Evolutionary conservation across 1,284 basidiomycete genomes (phyloP), one percentile per base, ranked within the genome.

Genomic region (Ustilago xerochloae): DNA sequence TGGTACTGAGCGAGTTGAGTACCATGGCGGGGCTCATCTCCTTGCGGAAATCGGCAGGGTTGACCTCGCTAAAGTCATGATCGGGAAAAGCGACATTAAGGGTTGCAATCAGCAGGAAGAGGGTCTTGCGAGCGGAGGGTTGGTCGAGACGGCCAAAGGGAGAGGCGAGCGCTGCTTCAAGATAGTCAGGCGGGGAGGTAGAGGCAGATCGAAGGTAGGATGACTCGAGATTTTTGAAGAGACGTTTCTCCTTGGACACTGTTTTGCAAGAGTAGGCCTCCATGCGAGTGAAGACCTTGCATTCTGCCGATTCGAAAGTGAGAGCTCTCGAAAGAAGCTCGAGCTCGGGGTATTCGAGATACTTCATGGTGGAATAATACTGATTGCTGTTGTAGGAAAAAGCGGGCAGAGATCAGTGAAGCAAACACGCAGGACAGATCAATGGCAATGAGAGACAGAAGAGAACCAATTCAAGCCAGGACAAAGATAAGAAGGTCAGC

Each of bases 181-280:
- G 70, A 46, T 80, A 79, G 50, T 77, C 76, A 2, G 80, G 80
- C 6, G 81, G 81, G 28, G 81, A 83, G 10, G 66, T 79, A 12
- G 81, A 82, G 4, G 80, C 80, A 1, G 79, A 75, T 22, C 70
- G 69, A 15, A 80, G 68, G 41, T 83, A 83, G 18, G 79, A 73
- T 4, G 75, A 77, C 51, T 84, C 81, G 86, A 98, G 91, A 15
- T 90, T 88, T 84, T 93, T 94, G 88, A 94, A 95, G 84, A 97
- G 91, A 84, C 93, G 93, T 89, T 95, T 94, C 88, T 99, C 97
- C 83, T 93, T 92, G 77, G 93, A 93, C 85, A 97, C 92, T 81
- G 94, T 92, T 88, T 99, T 99, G 89, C 94, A 96, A 78, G 92
- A 94, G 87, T 98, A 99, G 0, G 94, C 94, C 86, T 99, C 96